These are phyloP conservation scores for Cadophora malorum DNA, from an alignment of 2,329 filamentous ascomycete genomes.

Conservation along the genomic window DNA sequence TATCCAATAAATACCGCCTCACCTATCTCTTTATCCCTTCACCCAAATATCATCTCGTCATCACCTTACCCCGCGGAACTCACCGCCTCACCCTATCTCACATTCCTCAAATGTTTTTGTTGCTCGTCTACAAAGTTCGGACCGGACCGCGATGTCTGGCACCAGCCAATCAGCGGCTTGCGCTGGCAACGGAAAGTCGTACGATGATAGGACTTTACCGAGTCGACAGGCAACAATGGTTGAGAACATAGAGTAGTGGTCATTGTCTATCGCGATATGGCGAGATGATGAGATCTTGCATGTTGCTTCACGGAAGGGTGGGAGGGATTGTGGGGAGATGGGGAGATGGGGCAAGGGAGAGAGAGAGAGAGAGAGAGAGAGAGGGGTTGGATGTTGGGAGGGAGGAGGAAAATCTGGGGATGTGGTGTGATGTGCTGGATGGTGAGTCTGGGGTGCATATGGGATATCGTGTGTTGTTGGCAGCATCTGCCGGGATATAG, in stretches of 20 bases:
- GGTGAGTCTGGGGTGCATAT: neutral
- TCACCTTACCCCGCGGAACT: neutral
- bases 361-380: neutral
- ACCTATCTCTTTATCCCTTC: too few relatives aligned
- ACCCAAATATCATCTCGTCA: too few relatives aligned
- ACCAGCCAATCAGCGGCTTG: neutral
- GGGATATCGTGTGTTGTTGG: neutral
- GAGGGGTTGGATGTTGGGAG: neutral
- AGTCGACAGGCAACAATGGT: neutral
- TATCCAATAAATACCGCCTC: too few relatives aligned
- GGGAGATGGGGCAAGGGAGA: neutral
- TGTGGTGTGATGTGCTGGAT: neutral
- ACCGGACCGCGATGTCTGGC: neutral
- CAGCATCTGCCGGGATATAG: neutral
- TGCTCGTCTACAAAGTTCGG: conserved; percentile 14
- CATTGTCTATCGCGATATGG: neutral
- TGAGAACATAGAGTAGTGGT: neutral
- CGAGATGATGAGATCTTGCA: neutral
- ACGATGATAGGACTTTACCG: conserved; percentile 17
- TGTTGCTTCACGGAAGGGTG: neutral
- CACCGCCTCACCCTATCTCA: neutral
- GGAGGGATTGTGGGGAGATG: conserved; percentile 1
- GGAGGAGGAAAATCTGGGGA: neutral
- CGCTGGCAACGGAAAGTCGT: neutral
- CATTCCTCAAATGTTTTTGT: conserved; percentile 7